A percentile compares a stretch with the other conserved stretches of the same genome.
phyloP scores from a whole-genome alignment of 352 stramenopile genomes.

The Globisporangium nunn region DNA sequence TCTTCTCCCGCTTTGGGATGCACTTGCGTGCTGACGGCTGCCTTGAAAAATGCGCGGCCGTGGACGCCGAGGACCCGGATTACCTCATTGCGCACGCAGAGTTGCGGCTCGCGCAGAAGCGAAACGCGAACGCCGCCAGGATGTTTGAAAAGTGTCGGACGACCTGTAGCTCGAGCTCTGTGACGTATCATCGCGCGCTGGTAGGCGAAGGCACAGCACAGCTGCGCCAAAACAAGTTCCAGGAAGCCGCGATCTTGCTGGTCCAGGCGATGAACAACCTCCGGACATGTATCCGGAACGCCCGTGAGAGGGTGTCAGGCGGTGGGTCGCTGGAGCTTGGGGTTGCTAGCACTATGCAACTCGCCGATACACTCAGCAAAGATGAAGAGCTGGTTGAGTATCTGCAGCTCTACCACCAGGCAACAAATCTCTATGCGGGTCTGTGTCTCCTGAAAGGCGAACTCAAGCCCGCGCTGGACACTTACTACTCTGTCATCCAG shows the following conservation, averaged over 20 bases:
- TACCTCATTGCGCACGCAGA: slow-evolving; percentile 47
- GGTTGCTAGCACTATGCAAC: background rate
- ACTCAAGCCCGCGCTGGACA: slow-evolving; percentile 39
- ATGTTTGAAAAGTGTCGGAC: slow-evolving; percentile 39
- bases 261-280: slow-evolving; percentile 35
- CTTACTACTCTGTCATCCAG: slow-evolving; percentile 28
- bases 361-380: background rate
- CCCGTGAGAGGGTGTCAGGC: background rate
- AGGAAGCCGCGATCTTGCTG: slow-evolving; percentile 29
- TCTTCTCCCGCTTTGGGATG: slow-evolving; percentile 51
- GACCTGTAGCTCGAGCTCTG: slow-evolving; percentile 15
- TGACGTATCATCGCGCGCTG: slow-evolving; percentile 33
- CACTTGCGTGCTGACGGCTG: slow-evolving; percentile 39
- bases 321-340: background rate
- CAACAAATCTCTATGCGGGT: slow-evolving; percentile 36
- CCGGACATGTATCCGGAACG: slow-evolving; percentile 14
- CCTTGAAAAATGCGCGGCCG: slow-evolving; percentile 27
- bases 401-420: slow-evolving; percentile 30
- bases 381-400: slow-evolving; percentile 8
- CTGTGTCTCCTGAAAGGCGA: slow-evolving; percentile 48
- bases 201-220: slow-evolving; percentile 36
- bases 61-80: slow-evolving; percentile 24
- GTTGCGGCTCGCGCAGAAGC: slow-evolving; percentile 36
- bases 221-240: slow-evolving; percentile 32
- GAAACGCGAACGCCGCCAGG: slow-evolving; percentile 17